Conservation (phyloP, 2,329 filamentous ascomycete species). For the Cladosporium sp. region DNA sequence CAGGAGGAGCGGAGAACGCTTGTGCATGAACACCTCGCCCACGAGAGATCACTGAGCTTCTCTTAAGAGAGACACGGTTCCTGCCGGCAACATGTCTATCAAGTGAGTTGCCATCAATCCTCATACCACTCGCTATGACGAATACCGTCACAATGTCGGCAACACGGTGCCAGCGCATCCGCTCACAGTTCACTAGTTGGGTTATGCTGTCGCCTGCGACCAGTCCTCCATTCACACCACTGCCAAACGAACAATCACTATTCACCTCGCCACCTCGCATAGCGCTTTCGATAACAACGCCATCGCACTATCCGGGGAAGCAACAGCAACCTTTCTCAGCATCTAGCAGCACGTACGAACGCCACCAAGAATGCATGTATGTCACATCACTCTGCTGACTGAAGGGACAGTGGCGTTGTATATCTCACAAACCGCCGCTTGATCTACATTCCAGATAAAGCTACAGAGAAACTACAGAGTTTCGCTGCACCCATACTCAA, state of each 20-base stretch:
- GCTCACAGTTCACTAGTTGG: conserved; percentile 60
- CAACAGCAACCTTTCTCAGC: conserved; percentile 45
- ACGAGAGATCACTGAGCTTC: not conserved
- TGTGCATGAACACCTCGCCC: conserved; percentile 13
- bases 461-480: conserved; percentile 71
- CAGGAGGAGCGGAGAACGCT: conserved; percentile 15
- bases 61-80: conserved; percentile 7
- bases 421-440: conserved; percentile 57
- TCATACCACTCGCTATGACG: conserved; percentile 12
- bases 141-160: not conserved
- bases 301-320: conserved; percentile 63
- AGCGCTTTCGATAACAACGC: conserved; percentile 61
- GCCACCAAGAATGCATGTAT: not conserved
- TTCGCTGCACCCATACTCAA: conserved; percentile 88
- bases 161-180: conserved; percentile 18
- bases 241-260: conserved; percentile 79
- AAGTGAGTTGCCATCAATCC: conserved; percentile 22
- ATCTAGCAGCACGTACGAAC: conserved; percentile 21
- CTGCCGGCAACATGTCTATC: conserved; percentile 27
- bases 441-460: conserved; percentile 77
- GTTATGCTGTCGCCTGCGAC: conserved; percentile 79
- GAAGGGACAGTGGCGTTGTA: conserved; percentile 24
- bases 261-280: conserved; percentile 80
- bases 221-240: conserved; percentile 66
- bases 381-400: not conserved